Evolutionary conservation across 1,284 basidiomycete genomes (phyloP).

Genomic region (Bjerkandera adusta): DNA sequence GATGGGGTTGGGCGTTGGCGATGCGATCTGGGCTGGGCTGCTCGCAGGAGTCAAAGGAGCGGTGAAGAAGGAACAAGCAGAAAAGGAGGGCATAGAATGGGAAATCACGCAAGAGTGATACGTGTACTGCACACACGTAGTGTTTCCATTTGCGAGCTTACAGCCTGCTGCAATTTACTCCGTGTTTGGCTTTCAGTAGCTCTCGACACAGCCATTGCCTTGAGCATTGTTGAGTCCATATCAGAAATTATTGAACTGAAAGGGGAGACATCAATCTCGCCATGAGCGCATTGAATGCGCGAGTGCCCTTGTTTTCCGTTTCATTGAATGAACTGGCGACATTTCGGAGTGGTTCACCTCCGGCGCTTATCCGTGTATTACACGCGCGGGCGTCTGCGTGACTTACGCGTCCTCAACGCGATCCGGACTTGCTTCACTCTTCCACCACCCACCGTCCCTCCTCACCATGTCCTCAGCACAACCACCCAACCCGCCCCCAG

Average conservation of each 20-base stretch:
- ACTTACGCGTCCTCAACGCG: conserved; percentile 8
- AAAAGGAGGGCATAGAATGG: conserved; percentile 52
- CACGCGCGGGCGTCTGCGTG: background rate
- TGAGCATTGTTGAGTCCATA: too few relatives aligned
- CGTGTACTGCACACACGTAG: too few relatives aligned
- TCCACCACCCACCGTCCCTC: background rate
- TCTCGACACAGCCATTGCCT: too few relatives aligned
- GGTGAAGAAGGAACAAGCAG: conserved; percentile 31
- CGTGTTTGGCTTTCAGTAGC: too few relatives aligned
- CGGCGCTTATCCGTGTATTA: conserved; percentile 3
- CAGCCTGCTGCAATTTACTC: too few relatives aligned
- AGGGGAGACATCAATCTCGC: too few relatives aligned
- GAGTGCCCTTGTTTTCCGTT: too few relatives aligned
- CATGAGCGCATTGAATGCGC: too few relatives aligned
- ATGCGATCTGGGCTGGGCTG: conserved; percentile 79
- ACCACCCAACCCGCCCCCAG: conserved; percentile 52
- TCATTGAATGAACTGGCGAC: too few relatives aligned
- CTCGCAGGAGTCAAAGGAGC: conserved; percentile 50
- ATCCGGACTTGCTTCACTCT: background rate
- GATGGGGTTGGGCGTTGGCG: conserved; percentile 80
- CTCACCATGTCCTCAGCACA: conserved; percentile 61
- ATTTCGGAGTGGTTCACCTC: too few relatives aligned
- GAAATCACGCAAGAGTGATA: conserved; percentile 62
- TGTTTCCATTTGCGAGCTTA: too few relatives aligned
- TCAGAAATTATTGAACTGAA: too few relatives aligned